These are phyloP conservation scores for Stephania japonica DNA, from an alignment of 164 flowering plant species.

Conservation along the genomic window DNA sequence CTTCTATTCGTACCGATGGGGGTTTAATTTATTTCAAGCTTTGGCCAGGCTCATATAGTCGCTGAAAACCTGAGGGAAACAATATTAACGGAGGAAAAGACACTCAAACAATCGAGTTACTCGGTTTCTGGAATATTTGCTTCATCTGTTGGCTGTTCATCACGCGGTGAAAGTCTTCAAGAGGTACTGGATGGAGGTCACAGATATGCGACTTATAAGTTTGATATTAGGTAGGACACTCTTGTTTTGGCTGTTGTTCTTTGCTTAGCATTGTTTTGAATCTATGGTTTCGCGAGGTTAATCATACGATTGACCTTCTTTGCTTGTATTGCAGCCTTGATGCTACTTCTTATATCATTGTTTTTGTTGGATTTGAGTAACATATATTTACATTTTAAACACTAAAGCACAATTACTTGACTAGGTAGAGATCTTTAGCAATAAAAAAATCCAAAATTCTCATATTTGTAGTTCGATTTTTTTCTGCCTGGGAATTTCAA, in stretches of 20 bases:
- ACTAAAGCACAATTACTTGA: no score
- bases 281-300: neutral
- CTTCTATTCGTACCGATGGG: neutral
- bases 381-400: no score
- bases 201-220: slow-evolving; percentile 42
- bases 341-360: no score
- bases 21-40: slow-evolving; percentile 7
- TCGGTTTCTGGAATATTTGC: slow-evolving; percentile 73
- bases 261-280: neutral
- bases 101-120: slow-evolving; percentile 42
- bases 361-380: no score
- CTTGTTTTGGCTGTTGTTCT: neutral
- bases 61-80: slow-evolving; percentile 45
- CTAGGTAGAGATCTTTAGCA: no score
- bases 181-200: slow-evolving; percentile 45
- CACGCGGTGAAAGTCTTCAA: slow-evolving; percentile 53
- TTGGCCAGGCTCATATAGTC: slow-evolving; percentile 38
- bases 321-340: no score
- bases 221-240: slow-evolving; percentile 47
- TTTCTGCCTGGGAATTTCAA: no score
- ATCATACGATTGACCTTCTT: no score
- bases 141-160: slow-evolving; percentile 37
- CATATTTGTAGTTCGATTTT: no score
- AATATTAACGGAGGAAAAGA: slow-evolving; percentile 41
- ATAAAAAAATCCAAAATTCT: no score